phyloP scores from a whole-genome alignment of 805 yeast genomes.

The Wickerhamomyces bovis region DNA sequence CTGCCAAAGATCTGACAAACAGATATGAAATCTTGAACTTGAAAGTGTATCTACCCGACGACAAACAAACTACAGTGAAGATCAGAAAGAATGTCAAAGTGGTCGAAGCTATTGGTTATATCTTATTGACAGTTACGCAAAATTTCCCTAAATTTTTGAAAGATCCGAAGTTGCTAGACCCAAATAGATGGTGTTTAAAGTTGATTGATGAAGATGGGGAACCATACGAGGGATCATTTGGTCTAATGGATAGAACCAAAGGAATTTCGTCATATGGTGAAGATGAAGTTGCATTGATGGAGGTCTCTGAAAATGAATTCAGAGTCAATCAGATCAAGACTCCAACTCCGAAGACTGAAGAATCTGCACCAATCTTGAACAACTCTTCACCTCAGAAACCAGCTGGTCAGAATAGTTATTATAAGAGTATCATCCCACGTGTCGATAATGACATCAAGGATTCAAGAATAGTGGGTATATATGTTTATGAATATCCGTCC shows the following conservation, averaged over 20 bases:
- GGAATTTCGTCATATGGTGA: conserved; percentile 65
- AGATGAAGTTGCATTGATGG: conserved; percentile 75
- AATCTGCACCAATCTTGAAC: conserved; percentile 2
- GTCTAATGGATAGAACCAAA: conserved; percentile 70
- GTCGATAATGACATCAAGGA: conserved; percentile 18
- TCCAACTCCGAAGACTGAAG: conserved; percentile 39
- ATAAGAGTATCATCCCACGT: conserved; percentile 30
- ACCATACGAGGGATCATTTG: conserved; percentile 84
- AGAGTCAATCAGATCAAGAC: conserved; percentile 43
- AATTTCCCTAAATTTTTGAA: conserved; percentile 5
- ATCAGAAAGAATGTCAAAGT: conserved; percentile 36
- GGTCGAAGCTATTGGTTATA: conserved; percentile 50
- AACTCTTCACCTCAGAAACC: conserved; percentile 1
- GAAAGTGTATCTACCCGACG: conserved; percentile 24
- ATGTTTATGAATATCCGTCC: conserved; percentile 30
- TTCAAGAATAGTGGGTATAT: conserved; percentile 25
- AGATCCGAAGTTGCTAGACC: conserved; percentile 29
- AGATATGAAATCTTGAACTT: conserved; percentile 16
- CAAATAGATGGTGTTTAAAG: conserved; percentile 70
- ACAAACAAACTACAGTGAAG: conserved; percentile 19
- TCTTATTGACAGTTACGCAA: conserved; percentile 26
- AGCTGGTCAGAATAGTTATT: conserved; percentile 28
- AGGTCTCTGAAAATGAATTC: conserved; percentile 42
- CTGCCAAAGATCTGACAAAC: conserved; percentile 23
- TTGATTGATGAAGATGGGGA: conserved; percentile 93